Base-by-base conservation (phyloP, 2,329 filamentous ascomycete species). In the Phialocephala subalpina region DNA sequence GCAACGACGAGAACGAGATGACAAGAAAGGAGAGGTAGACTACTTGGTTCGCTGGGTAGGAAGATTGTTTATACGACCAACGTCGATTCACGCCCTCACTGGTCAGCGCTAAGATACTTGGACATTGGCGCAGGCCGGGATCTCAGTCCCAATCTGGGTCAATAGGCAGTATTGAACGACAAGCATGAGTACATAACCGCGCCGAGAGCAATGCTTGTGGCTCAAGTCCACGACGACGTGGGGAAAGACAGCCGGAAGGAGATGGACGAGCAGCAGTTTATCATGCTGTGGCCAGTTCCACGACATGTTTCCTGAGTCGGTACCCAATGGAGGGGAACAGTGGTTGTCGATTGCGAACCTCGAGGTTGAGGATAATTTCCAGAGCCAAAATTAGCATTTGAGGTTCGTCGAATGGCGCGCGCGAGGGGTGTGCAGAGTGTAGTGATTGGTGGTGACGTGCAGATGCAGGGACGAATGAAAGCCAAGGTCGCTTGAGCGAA, bases 1-100 rank as follows among this genome's bases (percentile, higher is more conserved):
- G 63, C 63, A 65, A 65, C 58, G 61, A 36, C 57, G 58, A 65
- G 36, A 58, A 58, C 22, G 59, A 69, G 65, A 71, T 68, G 66
- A 63, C 64, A 67, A 67, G 67, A 69, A 69, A 68, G 60, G 64
- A 66, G 65, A 66, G 65, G 62, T 52, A 69, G 58, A 42, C 60
- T 49, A 53, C 49, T 45, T 62, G 60, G 52, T 58, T 63, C 52
- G 40, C 65, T 69, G 71, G 72, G 72, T 42, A 63, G 62, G 63
- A 62, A 59, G 60, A 66, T 62, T 69, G 72, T 74, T 73, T 74
- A 74, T 74, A 74, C 70, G 60, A 60, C 64, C 58, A 33, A 66
- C 59, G 2, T 49, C 20, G 9, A 25, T 49, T 49, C 59, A 59
- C 66, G 49, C 62, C 29, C 29, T 33, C 59, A 70, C 65, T 68